These are phyloP conservation scores for Solanum chiquidenum DNA, from an alignment of 257 asterid species.

Conservation along the genomic window DNA sequence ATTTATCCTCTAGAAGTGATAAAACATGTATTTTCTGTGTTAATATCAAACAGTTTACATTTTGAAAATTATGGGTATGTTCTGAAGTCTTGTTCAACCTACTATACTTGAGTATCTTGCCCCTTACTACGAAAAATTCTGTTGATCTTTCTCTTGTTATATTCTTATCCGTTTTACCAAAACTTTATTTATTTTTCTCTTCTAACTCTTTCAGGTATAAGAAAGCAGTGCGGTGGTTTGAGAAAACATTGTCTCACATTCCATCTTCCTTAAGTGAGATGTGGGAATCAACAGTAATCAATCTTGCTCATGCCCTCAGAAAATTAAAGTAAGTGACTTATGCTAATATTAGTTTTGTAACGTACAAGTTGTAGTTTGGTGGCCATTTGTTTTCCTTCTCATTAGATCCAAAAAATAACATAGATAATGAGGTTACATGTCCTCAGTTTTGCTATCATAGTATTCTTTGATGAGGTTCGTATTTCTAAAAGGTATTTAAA, in stretches of 20 bases:
- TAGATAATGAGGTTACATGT: background rate
- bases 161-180: background rate
- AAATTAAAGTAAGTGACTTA: constrained; percentile 51
- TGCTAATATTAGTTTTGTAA: background rate
- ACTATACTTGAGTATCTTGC: background rate
- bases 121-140: background rate
- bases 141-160: background rate
- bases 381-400: background rate
- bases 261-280: constrained; percentile 79
- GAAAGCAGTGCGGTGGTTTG: constrained; percentile 88
- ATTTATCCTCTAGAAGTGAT: background rate
- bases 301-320: constrained; percentile 92
- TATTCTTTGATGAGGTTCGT: background rate
- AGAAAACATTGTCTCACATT: constrained; percentile 70
- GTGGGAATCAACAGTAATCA: constrained; percentile 98
- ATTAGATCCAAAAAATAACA: background rate
- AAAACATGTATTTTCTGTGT: background rate
- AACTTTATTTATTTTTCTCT: background rate
- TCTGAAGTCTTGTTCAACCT: background rate
- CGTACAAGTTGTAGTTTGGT: background rate
- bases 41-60: background rate
- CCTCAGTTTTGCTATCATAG: background rate
- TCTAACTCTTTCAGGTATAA: constrained; percentile 47
- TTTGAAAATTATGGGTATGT: background rate
- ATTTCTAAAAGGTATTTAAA: background rate